phyloP scores from a whole-genome alignment of 305 asterid species.

The Lippia alba region DNA sequence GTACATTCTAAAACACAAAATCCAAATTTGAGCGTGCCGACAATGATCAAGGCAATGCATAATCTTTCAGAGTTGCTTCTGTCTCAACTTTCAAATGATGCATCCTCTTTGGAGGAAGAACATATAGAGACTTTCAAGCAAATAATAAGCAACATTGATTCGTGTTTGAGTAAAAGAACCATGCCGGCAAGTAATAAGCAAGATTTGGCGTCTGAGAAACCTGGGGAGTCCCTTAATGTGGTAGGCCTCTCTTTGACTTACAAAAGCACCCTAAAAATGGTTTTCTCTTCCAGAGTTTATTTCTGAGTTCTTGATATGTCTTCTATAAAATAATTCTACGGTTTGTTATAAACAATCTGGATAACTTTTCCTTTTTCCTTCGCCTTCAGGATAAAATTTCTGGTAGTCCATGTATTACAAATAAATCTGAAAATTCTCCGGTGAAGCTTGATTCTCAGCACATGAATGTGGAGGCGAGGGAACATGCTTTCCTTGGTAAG shows the following conservation, averaged over 20 bases:
- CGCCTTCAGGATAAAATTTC: slow-evolving; percentile 47
- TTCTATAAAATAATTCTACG: slow-evolving; percentile 3
- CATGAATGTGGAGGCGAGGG: slow-evolving; percentile 36
- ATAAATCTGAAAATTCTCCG: slow-evolving; percentile 36
- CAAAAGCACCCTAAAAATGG: no score
- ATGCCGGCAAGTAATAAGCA: slow-evolving; percentile 34
- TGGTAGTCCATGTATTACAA: slow-evolving; percentile 38
- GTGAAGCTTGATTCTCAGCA: slow-evolving; percentile 38
- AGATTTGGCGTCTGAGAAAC: slow-evolving; percentile 47
- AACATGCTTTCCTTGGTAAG: slow-evolving; percentile 39
- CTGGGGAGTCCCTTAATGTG: slow-evolving; percentile 43
- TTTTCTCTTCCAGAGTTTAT: neutral
- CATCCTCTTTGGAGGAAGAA: slow-evolving; percentile 53
- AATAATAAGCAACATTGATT: slow-evolving; percentile 55
- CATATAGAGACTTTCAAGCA: slow-evolving; percentile 51
- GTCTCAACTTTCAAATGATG: slow-evolving; percentile 47
- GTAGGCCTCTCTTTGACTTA: slow-evolving; percentile 43
- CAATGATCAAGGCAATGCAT: slow-evolving; percentile 57
- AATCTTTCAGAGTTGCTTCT: slow-evolving; percentile 70
- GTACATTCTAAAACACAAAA: slow-evolving; percentile 40
- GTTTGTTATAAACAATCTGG: slow-evolving; percentile 26
- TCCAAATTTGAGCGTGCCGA: slow-evolving; percentile 54
- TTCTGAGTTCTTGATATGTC: neutral
- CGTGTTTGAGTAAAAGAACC: slow-evolving; percentile 54
- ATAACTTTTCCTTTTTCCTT: slow-evolving; percentile 5